These are phyloP conservation scores for Trichoderma gracile DNA, from an alignment of 2,329 filamentous ascomycete species.

Conservation along the genomic window DNA sequence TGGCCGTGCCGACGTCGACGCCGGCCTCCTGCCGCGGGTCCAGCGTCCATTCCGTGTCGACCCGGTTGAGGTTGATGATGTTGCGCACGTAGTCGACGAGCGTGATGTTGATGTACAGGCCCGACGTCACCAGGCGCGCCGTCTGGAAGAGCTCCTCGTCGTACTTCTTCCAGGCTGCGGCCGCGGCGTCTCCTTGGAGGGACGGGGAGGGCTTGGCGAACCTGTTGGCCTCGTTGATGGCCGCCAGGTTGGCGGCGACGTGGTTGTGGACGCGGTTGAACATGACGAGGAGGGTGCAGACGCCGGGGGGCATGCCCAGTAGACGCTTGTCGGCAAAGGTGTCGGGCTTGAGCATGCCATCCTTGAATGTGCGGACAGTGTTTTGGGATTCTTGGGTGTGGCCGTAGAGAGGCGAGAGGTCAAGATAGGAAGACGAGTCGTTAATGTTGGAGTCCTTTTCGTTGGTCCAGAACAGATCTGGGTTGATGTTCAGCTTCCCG, in stretches of 20 bases:
- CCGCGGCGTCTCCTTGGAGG: constrained; percentile 51
- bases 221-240: constrained; percentile 81
- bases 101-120: constrained; percentile 77
- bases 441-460: constrained; percentile 58
- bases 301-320: constrained; percentile 69
- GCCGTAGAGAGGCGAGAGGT: constrained; percentile 71
- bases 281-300: constrained; percentile 72
- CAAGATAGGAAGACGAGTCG: constrained; percentile 71
- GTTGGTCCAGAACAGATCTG: constrained; percentile 71
- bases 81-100: constrained; percentile 77
- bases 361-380: constrained; percentile 66
- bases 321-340: constrained; percentile 70
- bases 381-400: constrained; percentile 67
- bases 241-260: constrained; percentile 72
- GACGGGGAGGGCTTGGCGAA: constrained; percentile 65
- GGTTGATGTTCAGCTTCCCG: neutral
- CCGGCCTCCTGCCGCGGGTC: constrained; percentile 73
- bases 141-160: constrained; percentile 81
- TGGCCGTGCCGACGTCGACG: constrained; percentile 52
- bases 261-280: constrained; percentile 87
- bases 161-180: constrained; percentile 63
- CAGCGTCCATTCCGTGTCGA: constrained; percentile 76
- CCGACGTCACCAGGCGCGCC: constrained; percentile 70
- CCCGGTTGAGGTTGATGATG: constrained; percentile 61
- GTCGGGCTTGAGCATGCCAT: constrained; percentile 72